Evolutionary conservation across 2,329 filamentous ascomycete species (phyloP), one percentile per base, ranked within the genome.

Genomic region (Dothistroma pini): DNA sequence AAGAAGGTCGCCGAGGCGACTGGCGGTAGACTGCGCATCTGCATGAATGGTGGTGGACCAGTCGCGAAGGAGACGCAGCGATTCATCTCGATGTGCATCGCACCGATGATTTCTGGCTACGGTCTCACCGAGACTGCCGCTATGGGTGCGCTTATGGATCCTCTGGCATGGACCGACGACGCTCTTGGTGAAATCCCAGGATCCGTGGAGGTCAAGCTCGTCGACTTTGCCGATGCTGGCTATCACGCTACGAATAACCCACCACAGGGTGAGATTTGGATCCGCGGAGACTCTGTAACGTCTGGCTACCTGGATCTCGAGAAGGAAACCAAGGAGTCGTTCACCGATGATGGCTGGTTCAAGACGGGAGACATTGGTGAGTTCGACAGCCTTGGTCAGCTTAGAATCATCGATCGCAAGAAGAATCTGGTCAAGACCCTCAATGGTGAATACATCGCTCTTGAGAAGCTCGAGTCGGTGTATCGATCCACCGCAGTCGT

Each of bases 371-470:
- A 97, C 72, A 95, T 97, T 75, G 93, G 93, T 70, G 90, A 97
- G 75, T 95, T 93, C 71, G 88, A 93, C 75, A 74, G 80, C 50
- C 83, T 88, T 63, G 93, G 93, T 49, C 90, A 96, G 75, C 78
- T 97, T 67, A 85, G 83, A 69, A 88, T 97, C 74, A 93, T 97
- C 72, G 93, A 97, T 76, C 91, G 93, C 69, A 93, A 96, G 86
- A 97, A 97, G 87, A 97, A 97, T 78, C 81, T 97, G 59, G 90
- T 97, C 77, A 97, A 97, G 86, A 93, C 95, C 65, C 85, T 91
- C 66, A 92, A 93, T 63, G 93, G 93, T 69, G 93, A 97, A 81
- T 97, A 97, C 77, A 96, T 97, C 75, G 95, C 93, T 22, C 84
- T 99, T 4, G 93, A 97, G 81, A 97, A 89, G 81, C 86, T 97